Conservation (phyloP, 2,329 filamentous ascomycete genomes). For the Pseudopithomyces chartarum region DNA sequence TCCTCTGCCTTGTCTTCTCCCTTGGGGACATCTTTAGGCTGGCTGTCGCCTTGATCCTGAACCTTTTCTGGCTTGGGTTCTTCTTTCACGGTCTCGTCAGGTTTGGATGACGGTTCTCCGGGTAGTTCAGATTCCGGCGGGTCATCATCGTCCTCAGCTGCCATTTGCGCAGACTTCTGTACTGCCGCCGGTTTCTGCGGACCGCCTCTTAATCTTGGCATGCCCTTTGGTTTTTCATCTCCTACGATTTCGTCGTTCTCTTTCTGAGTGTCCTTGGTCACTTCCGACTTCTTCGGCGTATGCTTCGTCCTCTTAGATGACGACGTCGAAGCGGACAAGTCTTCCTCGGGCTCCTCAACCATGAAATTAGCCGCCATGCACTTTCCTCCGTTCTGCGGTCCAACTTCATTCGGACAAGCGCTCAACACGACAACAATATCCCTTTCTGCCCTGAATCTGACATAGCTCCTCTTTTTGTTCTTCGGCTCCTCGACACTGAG, state of each 20-base stretch:
- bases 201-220: slow-evolving; percentile 19
- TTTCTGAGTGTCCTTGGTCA: background rate
- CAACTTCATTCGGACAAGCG: slow-evolving; percentile 46
- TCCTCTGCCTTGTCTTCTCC: slow-evolving; percentile 4
- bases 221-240: slow-evolving; percentile 8
- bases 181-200: slow-evolving; percentile 17
- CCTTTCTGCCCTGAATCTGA: slow-evolving; percentile 41
- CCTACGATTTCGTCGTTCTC: background rate
- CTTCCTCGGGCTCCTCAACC: slow-evolving; percentile 40
- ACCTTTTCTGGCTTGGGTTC: background rate
- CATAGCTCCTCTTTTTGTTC: slow-evolving; percentile 41
- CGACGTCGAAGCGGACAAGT: slow-evolving; percentile 21
- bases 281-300: slow-evolving; percentile 22
- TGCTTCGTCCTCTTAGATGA: slow-evolving; percentile 21
- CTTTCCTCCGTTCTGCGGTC: slow-evolving; percentile 41
- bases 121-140: slow-evolving; percentile 8
- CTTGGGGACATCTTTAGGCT: background rate
- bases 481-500: slow-evolving; percentile 38
- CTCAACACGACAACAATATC: slow-evolving; percentile 45
- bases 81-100: background rate
- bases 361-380: slow-evolving; percentile 48
- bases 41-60: background rate
- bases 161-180: slow-evolving; percentile 11
- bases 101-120: background rate
- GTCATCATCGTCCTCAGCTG: background rate